Evolutionary conservation across 768 basidiomycete species (phyloP).

Genomic region (Hericium coralloides): DNA sequence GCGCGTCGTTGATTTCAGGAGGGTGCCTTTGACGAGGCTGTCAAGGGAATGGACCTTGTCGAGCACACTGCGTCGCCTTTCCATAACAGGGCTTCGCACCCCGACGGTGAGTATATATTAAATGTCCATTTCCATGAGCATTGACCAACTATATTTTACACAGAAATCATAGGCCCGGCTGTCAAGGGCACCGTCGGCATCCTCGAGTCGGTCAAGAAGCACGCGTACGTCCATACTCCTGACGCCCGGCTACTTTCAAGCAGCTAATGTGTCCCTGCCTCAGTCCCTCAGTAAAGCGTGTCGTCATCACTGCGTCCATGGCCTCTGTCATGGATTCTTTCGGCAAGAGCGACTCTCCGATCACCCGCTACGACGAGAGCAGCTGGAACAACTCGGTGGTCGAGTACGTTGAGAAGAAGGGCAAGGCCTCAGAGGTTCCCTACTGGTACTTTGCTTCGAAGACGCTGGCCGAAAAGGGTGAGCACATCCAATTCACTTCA

Average conservation of each 20-base stretch:
- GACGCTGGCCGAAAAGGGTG: slow-evolving; percentile 27
- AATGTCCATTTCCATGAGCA: neutral
- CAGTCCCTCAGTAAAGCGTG: slow-evolving; percentile 28
- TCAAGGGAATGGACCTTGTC: slow-evolving; percentile 33
- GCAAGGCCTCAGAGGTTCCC: slow-evolving; percentile 16
- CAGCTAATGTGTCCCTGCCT: neutral
- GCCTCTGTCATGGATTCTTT: slow-evolving; percentile 19
- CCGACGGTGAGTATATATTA: slow-evolving; percentile 8
- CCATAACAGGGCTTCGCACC: slow-evolving; percentile 17
- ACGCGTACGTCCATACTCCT: slow-evolving; percentile 16
- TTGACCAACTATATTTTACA: neutral
- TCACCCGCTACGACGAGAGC: slow-evolving; percentile 6
- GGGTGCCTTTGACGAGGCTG: slow-evolving; percentile 34
- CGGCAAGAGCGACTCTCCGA: neutral
- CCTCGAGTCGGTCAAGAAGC: slow-evolving; percentile 23
- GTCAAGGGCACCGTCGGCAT: slow-evolving; percentile 30
- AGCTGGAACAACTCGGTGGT: slow-evolving; percentile 25
- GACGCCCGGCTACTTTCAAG: neutral
- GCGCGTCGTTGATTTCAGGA: neutral
- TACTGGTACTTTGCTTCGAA: slow-evolving; percentile 25
- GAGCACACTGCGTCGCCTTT: slow-evolving; percentile 27
- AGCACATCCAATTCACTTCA: neutral
- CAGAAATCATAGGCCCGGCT: slow-evolving; percentile 30
- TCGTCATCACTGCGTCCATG: slow-evolving; percentile 34
- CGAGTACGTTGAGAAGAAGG: slow-evolving; percentile 21